Percentiles rank a stretch among this genome's conserved stretches.
Evolutionary conservation across 164 flowering plant species (phyloP).

Genomic region (Platanus orientalis): DNA sequence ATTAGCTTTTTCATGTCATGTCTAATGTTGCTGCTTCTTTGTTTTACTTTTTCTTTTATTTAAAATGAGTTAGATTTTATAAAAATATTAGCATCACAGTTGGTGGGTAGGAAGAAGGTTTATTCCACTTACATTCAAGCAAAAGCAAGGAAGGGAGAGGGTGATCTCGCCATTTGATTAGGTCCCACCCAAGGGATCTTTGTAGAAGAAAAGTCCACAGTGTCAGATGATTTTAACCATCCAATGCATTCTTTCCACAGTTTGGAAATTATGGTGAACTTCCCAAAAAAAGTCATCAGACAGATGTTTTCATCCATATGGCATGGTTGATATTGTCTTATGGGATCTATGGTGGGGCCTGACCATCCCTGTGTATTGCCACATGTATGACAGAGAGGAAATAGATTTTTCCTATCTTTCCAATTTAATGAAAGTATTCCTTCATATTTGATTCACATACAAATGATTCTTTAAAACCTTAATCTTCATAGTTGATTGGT

Average conservation of each 20-base stretch:
- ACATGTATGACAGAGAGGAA: not conserved
- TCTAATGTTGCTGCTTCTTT: not conserved
- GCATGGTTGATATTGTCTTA: not conserved
- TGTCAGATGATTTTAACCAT: not conserved
- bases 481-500: slow-evolving; percentile 66
- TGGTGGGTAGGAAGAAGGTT: not conserved
- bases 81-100: not conserved
- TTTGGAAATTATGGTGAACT: not conserved
- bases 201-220: not conserved
- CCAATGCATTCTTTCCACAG: not conserved
- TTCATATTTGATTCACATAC: not conserved
- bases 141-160: not conserved
- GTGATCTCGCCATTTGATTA: not conserved
- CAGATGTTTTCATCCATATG: not conserved
- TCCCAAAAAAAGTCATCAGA: not conserved
- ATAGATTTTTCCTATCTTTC: not conserved
- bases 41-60: not conserved
- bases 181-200: too few relatives aligned
- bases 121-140: too few relatives aligned
- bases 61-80: too few relatives aligned
- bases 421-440: not conserved
- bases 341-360: too few relatives aligned
- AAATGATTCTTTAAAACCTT: slow-evolving; percentile 17
- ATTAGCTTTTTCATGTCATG: not conserved
- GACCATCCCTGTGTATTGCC: not conserved